Conservation (phyloP, 2,329 filamentous ascomycete species). For the Zasmidium angulare region DNA sequence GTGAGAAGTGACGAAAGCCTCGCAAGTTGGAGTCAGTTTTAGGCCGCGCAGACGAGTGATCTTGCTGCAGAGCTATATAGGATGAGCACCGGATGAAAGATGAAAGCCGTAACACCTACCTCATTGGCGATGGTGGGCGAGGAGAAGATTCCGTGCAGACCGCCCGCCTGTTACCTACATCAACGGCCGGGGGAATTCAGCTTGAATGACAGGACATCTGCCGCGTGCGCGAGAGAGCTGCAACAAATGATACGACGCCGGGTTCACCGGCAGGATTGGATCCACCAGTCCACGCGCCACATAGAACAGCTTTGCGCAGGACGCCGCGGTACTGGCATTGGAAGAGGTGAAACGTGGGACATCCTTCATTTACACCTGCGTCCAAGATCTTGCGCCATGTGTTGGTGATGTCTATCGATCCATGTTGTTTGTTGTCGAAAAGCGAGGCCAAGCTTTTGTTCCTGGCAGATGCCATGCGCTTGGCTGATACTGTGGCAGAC, state of each 20-base stretch:
- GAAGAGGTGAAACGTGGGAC: neutral
- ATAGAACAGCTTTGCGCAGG: neutral
- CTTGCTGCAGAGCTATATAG: no score
- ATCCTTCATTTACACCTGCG: neutral
- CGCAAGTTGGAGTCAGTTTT: no score
- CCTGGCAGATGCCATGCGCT: neutral
- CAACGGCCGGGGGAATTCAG: neutral
- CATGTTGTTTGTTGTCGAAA: neutral
- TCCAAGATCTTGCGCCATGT: no score
- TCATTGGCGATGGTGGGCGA: neutral
- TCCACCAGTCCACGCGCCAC: neutral
- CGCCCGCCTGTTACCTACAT: neutral
- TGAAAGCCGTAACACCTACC: slow-evolving; percentile 1
- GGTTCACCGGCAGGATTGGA: neutral
- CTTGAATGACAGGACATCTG: neutral
- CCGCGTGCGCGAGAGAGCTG: neutral
- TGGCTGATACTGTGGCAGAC: neutral
- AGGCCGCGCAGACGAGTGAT: no score
- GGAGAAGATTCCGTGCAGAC: neutral
- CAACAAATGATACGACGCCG: neutral
- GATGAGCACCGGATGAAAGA: neutral
- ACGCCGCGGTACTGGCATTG: neutral
- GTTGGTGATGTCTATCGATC: no score
- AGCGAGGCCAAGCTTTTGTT: slow-evolving; percentile 1
- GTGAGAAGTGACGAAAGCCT: neutral